These are phyloP conservation scores for Diaporthe humulicola DNA, from an alignment of 2,329 filamentous ascomycete species.

Conservation along the genomic window DNA sequence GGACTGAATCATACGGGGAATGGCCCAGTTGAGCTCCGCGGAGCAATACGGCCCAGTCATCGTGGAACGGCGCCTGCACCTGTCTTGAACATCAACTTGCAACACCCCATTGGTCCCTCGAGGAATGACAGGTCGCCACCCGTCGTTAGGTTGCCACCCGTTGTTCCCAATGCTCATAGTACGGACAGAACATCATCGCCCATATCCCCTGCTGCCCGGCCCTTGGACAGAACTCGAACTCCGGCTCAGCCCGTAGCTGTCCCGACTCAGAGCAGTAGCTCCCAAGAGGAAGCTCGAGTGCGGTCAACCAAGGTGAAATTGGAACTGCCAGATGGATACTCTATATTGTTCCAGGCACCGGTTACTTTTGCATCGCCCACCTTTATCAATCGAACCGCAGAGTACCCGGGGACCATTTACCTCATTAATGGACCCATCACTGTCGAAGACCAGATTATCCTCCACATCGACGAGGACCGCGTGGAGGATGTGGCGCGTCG, in stretches of 20 bases:
- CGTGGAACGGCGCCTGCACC: background rate
- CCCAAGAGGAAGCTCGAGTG: background rate
- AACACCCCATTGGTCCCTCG: background rate
- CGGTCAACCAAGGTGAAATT: background rate
- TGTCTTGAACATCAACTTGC: background rate
- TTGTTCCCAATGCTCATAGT: no score
- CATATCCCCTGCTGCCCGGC: background rate
- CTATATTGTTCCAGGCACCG: background rate
- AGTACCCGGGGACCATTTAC: conserved; percentile 16
- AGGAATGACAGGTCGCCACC: no score
- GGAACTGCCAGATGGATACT: conserved; percentile 1
- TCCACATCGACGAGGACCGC: conserved; percentile 15
- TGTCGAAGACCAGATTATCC: conserved; percentile 16
- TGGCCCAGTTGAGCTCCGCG: conserved; percentile 24
- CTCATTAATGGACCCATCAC: conserved; percentile 5
- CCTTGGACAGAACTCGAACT: background rate
- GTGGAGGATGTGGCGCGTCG: conserved; percentile 21
- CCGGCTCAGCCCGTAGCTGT: background rate
- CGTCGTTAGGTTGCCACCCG: background rate
- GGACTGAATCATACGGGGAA: conserved; percentile 6
- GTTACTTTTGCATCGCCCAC: background rate
- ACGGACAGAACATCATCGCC: background rate
- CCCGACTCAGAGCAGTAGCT: background rate
- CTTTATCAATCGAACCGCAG: background rate
- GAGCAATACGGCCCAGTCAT: background rate